Conservation (phyloP, 495 filamentous ascomycete genomes). For the Cercophora samala region DNA sequence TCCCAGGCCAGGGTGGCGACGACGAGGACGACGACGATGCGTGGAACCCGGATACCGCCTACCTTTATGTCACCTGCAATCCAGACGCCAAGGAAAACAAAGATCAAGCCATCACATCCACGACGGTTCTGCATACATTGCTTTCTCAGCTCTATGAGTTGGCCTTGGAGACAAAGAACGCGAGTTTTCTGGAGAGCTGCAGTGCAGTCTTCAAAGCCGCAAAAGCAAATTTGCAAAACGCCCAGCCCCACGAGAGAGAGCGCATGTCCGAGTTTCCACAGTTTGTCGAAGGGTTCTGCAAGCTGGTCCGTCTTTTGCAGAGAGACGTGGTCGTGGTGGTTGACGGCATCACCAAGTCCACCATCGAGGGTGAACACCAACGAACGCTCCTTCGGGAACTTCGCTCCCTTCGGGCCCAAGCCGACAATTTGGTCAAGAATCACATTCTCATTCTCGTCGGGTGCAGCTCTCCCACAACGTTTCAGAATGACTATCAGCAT, state of each 20-base stretch:
- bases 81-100: not conserved
- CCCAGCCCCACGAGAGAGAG: not conserved
- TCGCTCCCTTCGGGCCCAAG: constrained; percentile 2
- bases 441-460: constrained; percentile 21
- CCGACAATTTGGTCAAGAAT: not conserved
- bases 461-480: constrained; percentile 12
- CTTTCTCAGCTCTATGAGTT: constrained; percentile 20
- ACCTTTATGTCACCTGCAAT: constrained; percentile 24
- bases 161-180: constrained; percentile 21
- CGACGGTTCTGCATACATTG: constrained; percentile 24
- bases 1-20: constrained; percentile 7
- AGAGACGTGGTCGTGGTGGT: constrained; percentile 23
- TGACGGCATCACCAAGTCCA: constrained; percentile 22
- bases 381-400: constrained; percentile 18
- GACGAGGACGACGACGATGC: not conserved
- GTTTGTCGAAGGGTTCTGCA: constrained; percentile 20
- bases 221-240: constrained; percentile 4
- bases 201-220: constrained; percentile 25
- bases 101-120: constrained; percentile 10
- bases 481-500: constrained; percentile 9
- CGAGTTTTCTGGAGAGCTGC: constrained; percentile 25
- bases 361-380: constrained; percentile 21
- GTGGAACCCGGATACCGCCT: constrained; percentile 4
- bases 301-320: constrained; percentile 17
- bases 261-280: constrained; percentile 15